Evolutionary conservation across 805 yeast genomes (phyloP).

Genomic region (Suhomyces sp.): DNA sequence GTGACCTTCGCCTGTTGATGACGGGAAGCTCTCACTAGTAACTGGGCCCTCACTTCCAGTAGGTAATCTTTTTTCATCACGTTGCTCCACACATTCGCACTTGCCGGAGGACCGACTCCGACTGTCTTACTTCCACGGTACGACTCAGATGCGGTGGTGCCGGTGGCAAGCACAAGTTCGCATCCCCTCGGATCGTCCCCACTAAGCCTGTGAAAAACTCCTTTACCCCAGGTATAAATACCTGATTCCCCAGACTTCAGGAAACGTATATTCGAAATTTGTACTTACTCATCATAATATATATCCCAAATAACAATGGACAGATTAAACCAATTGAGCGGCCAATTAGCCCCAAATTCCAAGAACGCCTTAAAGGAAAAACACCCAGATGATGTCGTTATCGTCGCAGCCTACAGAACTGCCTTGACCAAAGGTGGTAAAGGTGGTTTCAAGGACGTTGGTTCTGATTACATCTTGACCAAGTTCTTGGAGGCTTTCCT

Average conservation of each 20-base stretch:
- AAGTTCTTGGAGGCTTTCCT: constrained; percentile 64
- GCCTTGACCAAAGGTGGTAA: constrained; percentile 85
- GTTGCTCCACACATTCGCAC: no score
- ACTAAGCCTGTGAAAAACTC: constrained; percentile 4
- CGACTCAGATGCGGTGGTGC: no score
- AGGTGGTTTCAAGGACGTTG: constrained; percentile 81
- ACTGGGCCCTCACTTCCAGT: no score
- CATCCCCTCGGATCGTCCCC: no score
- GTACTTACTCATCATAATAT: no score
- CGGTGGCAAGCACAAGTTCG: no score
- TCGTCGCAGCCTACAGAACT: constrained; percentile 87
- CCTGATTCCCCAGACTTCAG: constrained; percentile 2
- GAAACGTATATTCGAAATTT: no score
- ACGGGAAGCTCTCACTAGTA: no score
- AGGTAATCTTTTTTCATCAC: no score
- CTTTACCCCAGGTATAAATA: constrained; percentile 1
- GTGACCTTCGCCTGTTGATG: no score
- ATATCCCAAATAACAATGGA: constrained; percentile 38
- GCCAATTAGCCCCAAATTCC: constrained; percentile 42
- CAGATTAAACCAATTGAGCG: constrained; percentile 47
- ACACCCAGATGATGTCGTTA: constrained; percentile 85
- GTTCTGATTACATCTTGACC: constrained; percentile 74
- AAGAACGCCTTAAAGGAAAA: constrained; percentile 49
- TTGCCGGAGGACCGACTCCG: no score
- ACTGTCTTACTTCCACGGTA: no score